These are phyloP conservation scores for Camellia japonica DNA, from an alignment of 148 eudicot genomes.

Conservation along the genomic window DNA sequence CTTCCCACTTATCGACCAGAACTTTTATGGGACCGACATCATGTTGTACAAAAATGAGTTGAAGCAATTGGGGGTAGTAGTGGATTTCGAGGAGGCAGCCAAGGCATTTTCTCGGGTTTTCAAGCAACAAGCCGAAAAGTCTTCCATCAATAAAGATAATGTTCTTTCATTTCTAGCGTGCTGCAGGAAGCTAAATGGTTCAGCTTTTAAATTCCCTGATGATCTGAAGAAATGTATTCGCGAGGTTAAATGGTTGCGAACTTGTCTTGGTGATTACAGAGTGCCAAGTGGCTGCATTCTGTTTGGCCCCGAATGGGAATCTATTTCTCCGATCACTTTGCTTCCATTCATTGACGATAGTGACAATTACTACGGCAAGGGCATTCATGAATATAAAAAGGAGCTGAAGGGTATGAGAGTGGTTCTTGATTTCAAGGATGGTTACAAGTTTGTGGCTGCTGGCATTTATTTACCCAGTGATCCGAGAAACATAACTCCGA, in stretches of 20 bases:
- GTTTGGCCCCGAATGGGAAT: slow-evolving; percentile 42
- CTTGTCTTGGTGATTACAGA: slow-evolving; percentile 50
- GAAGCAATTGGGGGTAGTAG: slow-evolving; percentile 39
- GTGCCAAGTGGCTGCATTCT: slow-evolving; percentile 52
- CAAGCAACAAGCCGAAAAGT: slow-evolving; percentile 32
- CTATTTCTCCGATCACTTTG: slow-evolving; percentile 42
- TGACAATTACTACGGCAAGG: slow-evolving; percentile 38
- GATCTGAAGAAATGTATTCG: slow-evolving; percentile 32
- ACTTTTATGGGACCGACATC: slow-evolving; percentile 36
- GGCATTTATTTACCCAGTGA: slow-evolving; percentile 37
- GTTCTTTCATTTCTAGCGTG: slow-evolving; percentile 39
- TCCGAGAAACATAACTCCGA: slow-evolving; percentile 33
- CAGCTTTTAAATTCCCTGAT: slow-evolving; percentile 18
- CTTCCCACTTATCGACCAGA: slow-evolving; percentile 46
- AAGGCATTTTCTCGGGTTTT: slow-evolving; percentile 38
- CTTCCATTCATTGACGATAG: slow-evolving; percentile 67
- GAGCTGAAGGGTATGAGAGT: slow-evolving; percentile 53
- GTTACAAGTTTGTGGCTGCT: slow-evolving; percentile 34
- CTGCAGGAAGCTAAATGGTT: slow-evolving; percentile 27
- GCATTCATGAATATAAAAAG: slow-evolving; percentile 32
- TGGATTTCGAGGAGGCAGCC: slow-evolving; percentile 36
- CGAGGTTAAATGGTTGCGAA: slow-evolving; percentile 52
- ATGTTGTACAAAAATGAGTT: slow-evolving; percentile 30
- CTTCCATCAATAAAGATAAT: slow-evolving; percentile 32
- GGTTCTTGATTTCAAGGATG: slow-evolving; percentile 34